These are phyloP conservation scores for Dendrobium catenatum DNA, from an alignment of 106 monocot genomes.

Conservation along the genomic window DNA sequence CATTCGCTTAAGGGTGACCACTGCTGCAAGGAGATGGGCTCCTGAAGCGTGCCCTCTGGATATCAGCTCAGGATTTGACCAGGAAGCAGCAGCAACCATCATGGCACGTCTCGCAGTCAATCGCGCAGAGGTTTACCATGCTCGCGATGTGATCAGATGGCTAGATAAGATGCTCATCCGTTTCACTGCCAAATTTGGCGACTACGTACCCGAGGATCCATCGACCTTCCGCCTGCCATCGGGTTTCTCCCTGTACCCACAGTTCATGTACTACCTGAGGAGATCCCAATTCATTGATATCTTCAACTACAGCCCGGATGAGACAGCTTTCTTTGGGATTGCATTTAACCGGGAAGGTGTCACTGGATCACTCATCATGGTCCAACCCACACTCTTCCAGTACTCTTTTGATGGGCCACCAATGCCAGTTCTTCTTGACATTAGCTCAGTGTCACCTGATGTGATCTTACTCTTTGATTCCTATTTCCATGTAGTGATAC, in stretches of 20 bases:
- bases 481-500: constrained; percentile 81
- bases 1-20: constrained; percentile 66
- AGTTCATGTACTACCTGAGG: constrained; percentile 87
- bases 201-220: constrained; percentile 80
- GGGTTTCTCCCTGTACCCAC: constrained; percentile 77
- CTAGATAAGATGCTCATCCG: constrained; percentile 87
- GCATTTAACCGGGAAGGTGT: constrained; percentile 85
- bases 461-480: constrained; percentile 92
- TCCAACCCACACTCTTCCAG: constrained; percentile 89
- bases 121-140: constrained; percentile 58
- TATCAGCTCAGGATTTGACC: constrained; percentile 78
- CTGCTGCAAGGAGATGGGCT: constrained; percentile 86
- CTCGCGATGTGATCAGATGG: constrained; percentile 85
- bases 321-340: constrained; percentile 79
- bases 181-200: constrained; percentile 83
- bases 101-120: constrained; percentile 76
- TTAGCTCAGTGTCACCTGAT: constrained; percentile 66
- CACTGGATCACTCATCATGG: constrained; percentile 76
- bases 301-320: constrained; percentile 81
- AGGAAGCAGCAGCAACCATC: constrained; percentile 85
- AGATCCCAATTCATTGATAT: constrained; percentile 91
- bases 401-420: constrained; percentile 95
- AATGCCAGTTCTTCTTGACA: constrained; percentile 75
- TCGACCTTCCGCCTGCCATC: constrained; percentile 73
- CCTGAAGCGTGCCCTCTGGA: constrained; percentile 30